Evolutionary conservation across 1,284 basidiomycete genomes (phyloP), one percentile per base, ranked within the genome.

Genomic region (Anthracocystis panici-leucophaei): DNA sequence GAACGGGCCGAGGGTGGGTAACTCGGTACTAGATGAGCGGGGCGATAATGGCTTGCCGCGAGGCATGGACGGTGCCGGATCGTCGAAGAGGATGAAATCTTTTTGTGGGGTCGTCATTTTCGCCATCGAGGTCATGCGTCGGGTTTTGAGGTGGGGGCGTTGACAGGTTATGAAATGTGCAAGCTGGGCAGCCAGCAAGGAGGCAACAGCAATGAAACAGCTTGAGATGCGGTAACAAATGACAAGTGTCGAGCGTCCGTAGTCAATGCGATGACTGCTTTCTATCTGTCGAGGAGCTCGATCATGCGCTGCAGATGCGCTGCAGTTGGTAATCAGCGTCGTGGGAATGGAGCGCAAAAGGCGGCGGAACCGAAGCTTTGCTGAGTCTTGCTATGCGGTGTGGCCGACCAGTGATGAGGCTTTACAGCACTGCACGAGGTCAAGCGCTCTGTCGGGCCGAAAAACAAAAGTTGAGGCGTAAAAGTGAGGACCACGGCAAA

Each of bases 31-130:
- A 8, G 67, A 41, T 7, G 63, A 69, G 20, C 58, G 31, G 18
- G 48, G 29, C 2, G 57, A 42, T 11, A 49, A 45, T 23, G 52
- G 20, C 14, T 58, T 57, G 9, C 46, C 50, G 20, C 31, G 51
- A 12, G 42, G 9, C 2, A 48, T n/a, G 12, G 60, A 20, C 5
- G 72, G 58, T 3, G 71, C 40, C 0, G 65, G 63, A n/a, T 80
- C 77, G 48, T 80, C 78, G 27, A 80, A 80, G 59, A 80, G 74
- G 40, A 80, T 68, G 44, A 80, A 80, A 40, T 80, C 78, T 41
- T 73, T 72, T 29, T 65, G 67, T 16, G 62, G 57, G 18, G 51
- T 21, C 5, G 20, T 56, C 70, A 73, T 73, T 20, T 45, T 61
- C 40, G 58, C 53, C 35, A 61, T 20, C 2, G 56, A 42, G 7